phyloP scores from a whole-genome alignment of 805 yeast species.

The Wickerhamomyces chaumierensis region DNA sequence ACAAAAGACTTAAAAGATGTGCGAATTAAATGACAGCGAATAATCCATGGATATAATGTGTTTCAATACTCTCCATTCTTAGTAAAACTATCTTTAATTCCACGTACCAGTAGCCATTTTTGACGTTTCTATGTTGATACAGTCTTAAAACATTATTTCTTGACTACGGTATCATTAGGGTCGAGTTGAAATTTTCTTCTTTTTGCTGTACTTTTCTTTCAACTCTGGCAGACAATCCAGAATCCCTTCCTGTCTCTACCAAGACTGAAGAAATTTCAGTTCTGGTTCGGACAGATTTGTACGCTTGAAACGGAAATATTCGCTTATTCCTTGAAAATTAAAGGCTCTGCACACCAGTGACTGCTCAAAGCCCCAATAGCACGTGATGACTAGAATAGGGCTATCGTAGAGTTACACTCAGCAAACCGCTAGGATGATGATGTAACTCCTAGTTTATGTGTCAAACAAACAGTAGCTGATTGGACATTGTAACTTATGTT shows the following conservation, averaged over 20 bases:
- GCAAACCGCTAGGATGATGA: no score
- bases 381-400: no score
- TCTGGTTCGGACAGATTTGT: no score
- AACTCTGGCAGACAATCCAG: conserved; percentile 1
- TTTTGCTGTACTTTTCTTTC: conserved; percentile 4
- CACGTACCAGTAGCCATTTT: conserved; percentile 21
- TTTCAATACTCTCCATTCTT: not conserved
- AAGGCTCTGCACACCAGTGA: no score
- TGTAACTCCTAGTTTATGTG: no score
- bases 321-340: no score
- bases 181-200: conserved; percentile 4
- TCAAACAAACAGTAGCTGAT: no score
- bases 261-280: conserved; percentile 1
- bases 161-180: conserved; percentile 2
- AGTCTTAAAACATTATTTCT: no score
- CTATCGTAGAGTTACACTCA: no score
- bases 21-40: not conserved
- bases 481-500: no score
- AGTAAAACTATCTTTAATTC: not conserved
- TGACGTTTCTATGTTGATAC: conserved; percentile 8
- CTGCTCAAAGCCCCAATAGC: conserved; percentile 3
- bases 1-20: not conserved
- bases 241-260: no score
- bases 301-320: no score
- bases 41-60: not conserved